A percentile compares a stretch with the other conserved stretches of the same genome.
Evolutionary conservation across 73 alveolate species (phyloP).

Genomic region (Durusdinium trenchii): DNA sequence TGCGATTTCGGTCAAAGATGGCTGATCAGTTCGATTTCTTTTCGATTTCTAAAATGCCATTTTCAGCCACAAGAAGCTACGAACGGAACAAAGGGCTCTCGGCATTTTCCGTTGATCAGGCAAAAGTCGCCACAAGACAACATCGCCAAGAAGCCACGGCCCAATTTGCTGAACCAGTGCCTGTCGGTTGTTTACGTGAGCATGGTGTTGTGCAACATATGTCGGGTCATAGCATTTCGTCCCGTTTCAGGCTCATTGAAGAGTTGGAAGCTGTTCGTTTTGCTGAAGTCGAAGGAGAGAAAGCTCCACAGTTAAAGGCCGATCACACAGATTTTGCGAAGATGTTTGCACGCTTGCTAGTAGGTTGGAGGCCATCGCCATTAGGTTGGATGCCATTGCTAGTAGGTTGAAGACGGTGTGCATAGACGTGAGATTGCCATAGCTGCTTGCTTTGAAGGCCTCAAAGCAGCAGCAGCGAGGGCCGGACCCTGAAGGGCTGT

Average conservation of each 20-base stretch:
- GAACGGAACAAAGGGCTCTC: no score
- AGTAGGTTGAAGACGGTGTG: not conserved
- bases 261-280: slow-evolving; percentile 7
- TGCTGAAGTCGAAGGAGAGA: not conserved
- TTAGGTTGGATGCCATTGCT: not conserved
- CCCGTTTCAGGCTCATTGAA: slow-evolving; percentile 32
- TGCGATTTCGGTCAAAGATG: no score
- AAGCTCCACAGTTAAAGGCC: not conserved
- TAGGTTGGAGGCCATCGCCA: not conserved
- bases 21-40: no score
- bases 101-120: no score
- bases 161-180: not conserved
- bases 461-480: not conserved
- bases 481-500: slow-evolving; percentile 9
- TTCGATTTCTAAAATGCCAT: no score
- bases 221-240: not conserved
- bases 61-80: no score
- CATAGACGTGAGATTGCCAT: no score
- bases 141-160: not conserved
- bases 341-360: not conserved
- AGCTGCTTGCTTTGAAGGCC: no score
- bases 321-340: not conserved
- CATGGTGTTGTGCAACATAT: not conserved
- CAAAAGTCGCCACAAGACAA: no score
- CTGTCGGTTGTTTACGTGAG: not conserved